phyloP scores from a whole-genome alignment of 768 basidiomycete genomes.

The Rickenella mellea region DNA sequence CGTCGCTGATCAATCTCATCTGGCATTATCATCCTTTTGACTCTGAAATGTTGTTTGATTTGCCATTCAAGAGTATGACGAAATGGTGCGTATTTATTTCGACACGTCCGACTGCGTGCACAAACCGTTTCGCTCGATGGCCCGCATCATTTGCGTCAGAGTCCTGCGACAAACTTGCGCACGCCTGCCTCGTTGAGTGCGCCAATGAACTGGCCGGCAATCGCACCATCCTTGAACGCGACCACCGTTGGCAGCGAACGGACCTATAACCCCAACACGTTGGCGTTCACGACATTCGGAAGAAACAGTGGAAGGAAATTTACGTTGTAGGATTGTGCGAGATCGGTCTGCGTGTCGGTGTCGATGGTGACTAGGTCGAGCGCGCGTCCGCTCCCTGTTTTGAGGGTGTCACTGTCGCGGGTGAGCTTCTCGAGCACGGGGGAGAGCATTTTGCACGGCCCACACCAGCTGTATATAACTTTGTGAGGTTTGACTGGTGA shows the following conservation, averaged over 20 bases:
- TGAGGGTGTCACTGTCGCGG: conserved; percentile 27
- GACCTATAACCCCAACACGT: conserved; percentile 32
- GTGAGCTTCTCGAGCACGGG: conserved; percentile 60
- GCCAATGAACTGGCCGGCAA: conserved; percentile 54
- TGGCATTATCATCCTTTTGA: no score
- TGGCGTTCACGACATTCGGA: conserved; percentile 1
- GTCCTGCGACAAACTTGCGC: conserved; percentile 32
- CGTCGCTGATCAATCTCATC: no score
- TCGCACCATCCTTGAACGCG: conserved; percentile 60
- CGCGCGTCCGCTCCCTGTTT: conserved; percentile 42
- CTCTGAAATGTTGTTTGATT: no score
- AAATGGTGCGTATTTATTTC: no score
- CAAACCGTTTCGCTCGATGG: no score
- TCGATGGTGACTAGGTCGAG: conserved; percentile 71
- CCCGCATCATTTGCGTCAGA: no score
- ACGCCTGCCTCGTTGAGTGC: conserved; percentile 38
- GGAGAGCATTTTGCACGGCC: conserved; percentile 64
- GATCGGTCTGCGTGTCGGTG: conserved; percentile 38
- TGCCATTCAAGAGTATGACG: no score
- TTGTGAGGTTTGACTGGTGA: conserved; percentile 6
- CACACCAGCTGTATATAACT: conserved; percentile 53
- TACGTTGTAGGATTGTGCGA: conserved; percentile 47
- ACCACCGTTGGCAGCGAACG: conserved; percentile 72
- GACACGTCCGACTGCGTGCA: no score
- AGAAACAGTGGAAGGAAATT: conserved; percentile 4